Conservation (phyloP, 2,329 filamentous ascomycete species). For the Myriosclerotinia curreyana region DNA sequence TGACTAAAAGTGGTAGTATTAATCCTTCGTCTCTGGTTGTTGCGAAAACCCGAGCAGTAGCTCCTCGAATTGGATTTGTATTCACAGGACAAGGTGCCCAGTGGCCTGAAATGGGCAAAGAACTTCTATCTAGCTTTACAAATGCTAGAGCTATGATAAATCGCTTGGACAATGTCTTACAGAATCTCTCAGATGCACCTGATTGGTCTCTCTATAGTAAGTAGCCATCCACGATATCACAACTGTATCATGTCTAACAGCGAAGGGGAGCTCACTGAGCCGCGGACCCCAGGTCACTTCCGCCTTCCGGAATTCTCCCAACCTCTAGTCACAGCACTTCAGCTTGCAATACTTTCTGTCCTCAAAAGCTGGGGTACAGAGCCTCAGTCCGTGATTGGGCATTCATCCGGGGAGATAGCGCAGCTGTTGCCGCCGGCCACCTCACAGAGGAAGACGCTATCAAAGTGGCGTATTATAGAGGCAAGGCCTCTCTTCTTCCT, state of each 20-base stretch:
- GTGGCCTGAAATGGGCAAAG: constrained; percentile 31
- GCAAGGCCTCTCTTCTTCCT: not conserved
- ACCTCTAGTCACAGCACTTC: not conserved
- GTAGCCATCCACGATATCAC: too few species aligned
- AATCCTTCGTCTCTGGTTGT: not conserved
- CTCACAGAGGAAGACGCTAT: not conserved
- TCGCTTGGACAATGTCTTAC: not conserved
- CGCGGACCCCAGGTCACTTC: not conserved
- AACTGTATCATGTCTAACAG: too few species aligned
- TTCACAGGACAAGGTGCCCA: constrained; percentile 35
- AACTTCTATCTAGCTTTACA: constrained; percentile 22
- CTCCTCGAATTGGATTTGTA: constrained; percentile 18
- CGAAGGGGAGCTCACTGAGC: not conserved
- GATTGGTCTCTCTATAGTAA: not conserved
- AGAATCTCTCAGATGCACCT: not conserved
- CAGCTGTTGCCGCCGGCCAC: not conserved
- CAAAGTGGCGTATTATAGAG: not conserved
- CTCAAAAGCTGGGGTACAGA: not conserved
- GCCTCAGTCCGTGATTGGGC: not conserved
- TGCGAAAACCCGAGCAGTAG: not conserved
- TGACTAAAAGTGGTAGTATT: not conserved
- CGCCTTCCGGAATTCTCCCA: not conserved
- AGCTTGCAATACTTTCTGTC: not conserved
- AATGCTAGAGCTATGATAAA: not conserved
- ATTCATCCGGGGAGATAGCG: not conserved